These are phyloP conservation scores for Tetramitus jugosus DNA, from an alignment of 208 protist species.

Conservation along the genomic window DNA sequence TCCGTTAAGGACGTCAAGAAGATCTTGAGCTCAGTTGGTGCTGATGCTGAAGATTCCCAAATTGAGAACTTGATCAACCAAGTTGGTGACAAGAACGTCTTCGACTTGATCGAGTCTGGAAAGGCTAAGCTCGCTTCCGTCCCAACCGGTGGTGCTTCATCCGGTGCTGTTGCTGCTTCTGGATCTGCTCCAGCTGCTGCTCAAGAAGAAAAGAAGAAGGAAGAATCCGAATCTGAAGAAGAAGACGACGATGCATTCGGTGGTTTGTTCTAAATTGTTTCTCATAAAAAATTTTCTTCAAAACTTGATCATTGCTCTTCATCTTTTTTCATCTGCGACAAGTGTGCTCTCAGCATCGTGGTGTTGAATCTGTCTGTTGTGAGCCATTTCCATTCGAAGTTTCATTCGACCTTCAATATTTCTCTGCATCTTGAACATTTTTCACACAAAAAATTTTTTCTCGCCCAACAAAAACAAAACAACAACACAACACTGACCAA, in stretches of 20 bases:
- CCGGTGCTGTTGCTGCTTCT: slow-evolving; percentile 43
- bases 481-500: too few species aligned
- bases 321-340: too few species aligned
- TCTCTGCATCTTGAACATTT: too few species aligned
- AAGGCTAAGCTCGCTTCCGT: slow-evolving; percentile 70
- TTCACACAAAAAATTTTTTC: too few species aligned
- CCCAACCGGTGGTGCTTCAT: slow-evolving; percentile 45
- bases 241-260: slow-evolving; percentile 77
- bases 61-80: slow-evolving; percentile 26
- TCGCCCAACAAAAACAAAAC: too few species aligned
- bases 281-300: too few species aligned
- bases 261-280: slow-evolving; percentile 80
- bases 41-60: slow-evolving; percentile 50
- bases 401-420: too few species aligned
- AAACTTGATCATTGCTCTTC: too few species aligned
- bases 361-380: too few species aligned
- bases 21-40: slow-evolving; percentile 72
- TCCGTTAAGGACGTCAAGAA: slow-evolving; percentile 66
- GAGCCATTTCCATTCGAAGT: too few species aligned
- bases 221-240: slow-evolving; percentile 54
- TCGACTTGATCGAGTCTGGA: slow-evolving; percentile 67
- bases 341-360: too few species aligned
- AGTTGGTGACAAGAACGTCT: slow-evolving; percentile 75
- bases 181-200: slow-evolving; percentile 38
- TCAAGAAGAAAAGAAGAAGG: slow-evolving; percentile 47